These are phyloP conservation scores for Ogataea ganodermae DNA, from an alignment of 805 yeast genomes.

Conservation along the genomic window DNA sequence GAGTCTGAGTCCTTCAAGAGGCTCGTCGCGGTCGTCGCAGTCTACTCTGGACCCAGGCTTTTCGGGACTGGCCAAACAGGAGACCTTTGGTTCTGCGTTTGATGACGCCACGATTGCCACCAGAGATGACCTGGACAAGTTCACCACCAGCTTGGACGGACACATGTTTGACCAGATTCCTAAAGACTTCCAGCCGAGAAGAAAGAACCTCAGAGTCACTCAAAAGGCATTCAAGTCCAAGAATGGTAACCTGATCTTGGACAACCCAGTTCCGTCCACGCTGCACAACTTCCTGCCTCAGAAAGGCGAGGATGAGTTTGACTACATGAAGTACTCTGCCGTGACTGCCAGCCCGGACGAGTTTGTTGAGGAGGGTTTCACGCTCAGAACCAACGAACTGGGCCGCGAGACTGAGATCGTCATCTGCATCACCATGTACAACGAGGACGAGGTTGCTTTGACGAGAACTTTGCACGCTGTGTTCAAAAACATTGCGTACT, in stretches of 20 bases:
- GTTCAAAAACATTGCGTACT: conserved; percentile 86
- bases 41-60: conserved; percentile 17
- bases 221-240: conserved; percentile 72
- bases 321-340: conserved; percentile 96
- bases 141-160: conserved; percentile 32
- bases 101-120: conserved; percentile 24
- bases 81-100: conserved; percentile 19
- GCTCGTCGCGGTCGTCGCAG: conserved; percentile 25
- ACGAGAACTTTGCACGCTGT: conserved; percentile 95
- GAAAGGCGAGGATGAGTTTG: conserved; percentile 88
- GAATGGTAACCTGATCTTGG: conserved; percentile 82
- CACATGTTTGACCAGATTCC: conserved; percentile 35
- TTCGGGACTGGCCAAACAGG: conserved; percentile 14
- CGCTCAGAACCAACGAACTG: conserved; percentile 79
- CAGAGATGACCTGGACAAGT: conserved; percentile 23
- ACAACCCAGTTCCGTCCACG: conserved; percentile 93
- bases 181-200: conserved; percentile 38
- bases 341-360: conserved; percentile 93
- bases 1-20: conserved; percentile 28
- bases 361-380: conserved; percentile 76
- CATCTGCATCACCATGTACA: conserved; percentile 95
- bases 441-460: conserved; percentile 86
- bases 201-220: conserved; percentile 36
- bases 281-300: conserved; percentile 81
- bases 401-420: conserved; percentile 91